These are phyloP conservation scores for Meripilus lineatus DNA, from an alignment of 1,284 basidiomycete species.

Conservation along the genomic window DNA sequence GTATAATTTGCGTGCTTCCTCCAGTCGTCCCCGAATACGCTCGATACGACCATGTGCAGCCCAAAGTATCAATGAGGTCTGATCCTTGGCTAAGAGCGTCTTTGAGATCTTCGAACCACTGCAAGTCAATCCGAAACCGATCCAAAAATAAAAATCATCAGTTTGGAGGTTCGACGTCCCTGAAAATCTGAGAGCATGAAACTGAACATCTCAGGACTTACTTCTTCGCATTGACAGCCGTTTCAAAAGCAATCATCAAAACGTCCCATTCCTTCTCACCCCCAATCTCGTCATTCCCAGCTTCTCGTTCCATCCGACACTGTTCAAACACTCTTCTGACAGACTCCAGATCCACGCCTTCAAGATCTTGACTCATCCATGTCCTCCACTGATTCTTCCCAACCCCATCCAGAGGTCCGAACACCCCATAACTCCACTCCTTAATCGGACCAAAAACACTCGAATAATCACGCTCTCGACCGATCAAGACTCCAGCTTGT, in stretches of 20 bases:
- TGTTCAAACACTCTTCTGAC: conserved; percentile 55
- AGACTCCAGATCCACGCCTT: conserved; percentile 41
- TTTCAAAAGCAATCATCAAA: conserved; percentile 64
- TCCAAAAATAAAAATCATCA: background rate
- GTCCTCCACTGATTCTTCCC: conserved; percentile 35
- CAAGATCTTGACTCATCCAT: conserved; percentile 48
- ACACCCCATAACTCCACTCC: conserved; percentile 51
- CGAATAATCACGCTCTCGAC: conserved; percentile 56
- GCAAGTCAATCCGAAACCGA: conserved; percentile 5
- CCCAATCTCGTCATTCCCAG: too few species aligned
- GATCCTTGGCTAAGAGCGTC: conserved; percentile 55
- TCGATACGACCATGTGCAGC: conserved; percentile 80
- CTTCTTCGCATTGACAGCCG: conserved; percentile 56
- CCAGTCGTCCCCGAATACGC: conserved; percentile 59
- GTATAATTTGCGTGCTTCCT: conserved; percentile 83
- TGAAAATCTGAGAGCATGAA: conserved; percentile 9
- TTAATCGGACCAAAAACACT: conserved; percentile 62
- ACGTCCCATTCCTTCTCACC: conserved; percentile 61
- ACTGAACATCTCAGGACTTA: conserved; percentile 25
- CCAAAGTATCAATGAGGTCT: conserved; percentile 74
- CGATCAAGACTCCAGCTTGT: conserved; percentile 59
- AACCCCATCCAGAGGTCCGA: conserved; percentile 50
- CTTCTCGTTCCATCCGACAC: conserved; percentile 40
- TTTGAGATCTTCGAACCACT: conserved; percentile 78
- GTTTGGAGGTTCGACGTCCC: too few species aligned